Percentiles rank a stretch among this genome's conserved stretches.
phyloP scores from a whole-genome alignment of 441 rosid genomes.

The Syzygium syzygioides region DNA sequence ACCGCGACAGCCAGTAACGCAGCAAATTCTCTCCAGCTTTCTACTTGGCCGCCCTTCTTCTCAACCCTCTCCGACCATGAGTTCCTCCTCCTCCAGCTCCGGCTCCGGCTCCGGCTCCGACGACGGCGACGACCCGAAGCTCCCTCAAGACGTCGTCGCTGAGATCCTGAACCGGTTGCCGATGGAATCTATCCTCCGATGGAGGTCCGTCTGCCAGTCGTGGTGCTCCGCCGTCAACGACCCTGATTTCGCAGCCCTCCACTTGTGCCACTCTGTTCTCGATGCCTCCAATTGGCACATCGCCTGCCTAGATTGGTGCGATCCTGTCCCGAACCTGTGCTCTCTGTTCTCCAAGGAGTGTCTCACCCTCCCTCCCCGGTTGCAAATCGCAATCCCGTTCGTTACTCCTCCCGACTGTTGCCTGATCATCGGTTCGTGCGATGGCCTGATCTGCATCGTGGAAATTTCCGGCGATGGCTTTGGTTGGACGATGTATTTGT shows the following conservation, averaged over 20 bases:
- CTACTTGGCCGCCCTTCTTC: not conserved
- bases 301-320: rapidly evolving
- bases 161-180: not conserved
- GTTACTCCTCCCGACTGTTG: rapidly evolving
- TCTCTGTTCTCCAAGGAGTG: not conserved
- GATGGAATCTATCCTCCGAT: not conserved
- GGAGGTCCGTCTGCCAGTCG: not conserved
- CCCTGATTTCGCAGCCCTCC: not conserved
- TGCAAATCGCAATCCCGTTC: not conserved
- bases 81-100: not conserved
- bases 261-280: not conserved
- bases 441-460: not conserved
- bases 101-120: no score
- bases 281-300: not conserved
- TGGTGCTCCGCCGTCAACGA: not conserved
- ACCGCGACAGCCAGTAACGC: not conserved
- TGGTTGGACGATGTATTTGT: not conserved
- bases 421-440: not conserved
- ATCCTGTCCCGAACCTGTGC: not conserved
- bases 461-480: rapidly evolving
- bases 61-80: not conserved
- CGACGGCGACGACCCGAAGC: not conserved
- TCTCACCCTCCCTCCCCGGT: not conserved
- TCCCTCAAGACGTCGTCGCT: not conserved
- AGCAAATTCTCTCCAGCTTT: not conserved